Percentiles rank a stretch among this genome's conserved stretches.
Conservation (phyloP, 768 basidiomycete species). For the Candolleomyces eurysporus region DNA sequence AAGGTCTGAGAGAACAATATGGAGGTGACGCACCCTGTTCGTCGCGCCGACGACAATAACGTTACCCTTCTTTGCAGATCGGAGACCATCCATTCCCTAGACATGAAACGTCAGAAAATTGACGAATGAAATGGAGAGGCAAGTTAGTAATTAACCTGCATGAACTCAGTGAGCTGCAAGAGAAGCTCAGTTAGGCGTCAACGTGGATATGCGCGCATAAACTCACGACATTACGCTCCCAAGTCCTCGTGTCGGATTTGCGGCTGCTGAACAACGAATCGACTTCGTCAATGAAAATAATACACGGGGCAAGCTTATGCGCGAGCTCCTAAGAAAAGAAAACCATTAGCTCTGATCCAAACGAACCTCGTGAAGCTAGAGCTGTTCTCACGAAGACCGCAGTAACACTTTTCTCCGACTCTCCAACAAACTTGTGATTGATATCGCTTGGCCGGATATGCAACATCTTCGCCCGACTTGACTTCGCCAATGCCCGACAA, state of each 20-base stretch:
- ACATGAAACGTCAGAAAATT: neutral
- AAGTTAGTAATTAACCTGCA: conserved; percentile 1
- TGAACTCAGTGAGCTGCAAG: conserved; percentile 13
- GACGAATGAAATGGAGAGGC: neutral
- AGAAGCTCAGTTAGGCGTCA: neutral
- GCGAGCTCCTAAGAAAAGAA: conserved; percentile 56
- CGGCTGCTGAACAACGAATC: conserved; percentile 54
- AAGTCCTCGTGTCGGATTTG: conserved; percentile 1
- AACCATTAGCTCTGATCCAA: neutral
- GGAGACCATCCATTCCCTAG: conserved; percentile 20
- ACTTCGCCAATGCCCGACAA: conserved; percentile 47
- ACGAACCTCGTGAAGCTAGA: neutral
- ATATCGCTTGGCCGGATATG: conserved; percentile 16
- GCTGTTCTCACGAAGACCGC: conserved; percentile 15
- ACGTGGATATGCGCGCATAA: too few relatives aligned
- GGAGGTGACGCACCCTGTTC: conserved; percentile 14
- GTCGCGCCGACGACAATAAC: conserved; percentile 17
- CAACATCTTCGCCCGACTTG: conserved; percentile 16
- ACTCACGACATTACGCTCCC: conserved; percentile 3
- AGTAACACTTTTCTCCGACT: conserved; percentile 14
- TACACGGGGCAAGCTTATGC: conserved; percentile 67
- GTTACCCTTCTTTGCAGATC: conserved; percentile 14
- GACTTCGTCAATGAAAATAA: conserved; percentile 83
- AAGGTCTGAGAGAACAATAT: neutral
- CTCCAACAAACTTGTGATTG: conserved; percentile 11